These are phyloP conservation scores for Cordyceps cicadae DNA, from an alignment of 2,329 filamentous ascomycete genomes.

Conservation along the genomic window DNA sequence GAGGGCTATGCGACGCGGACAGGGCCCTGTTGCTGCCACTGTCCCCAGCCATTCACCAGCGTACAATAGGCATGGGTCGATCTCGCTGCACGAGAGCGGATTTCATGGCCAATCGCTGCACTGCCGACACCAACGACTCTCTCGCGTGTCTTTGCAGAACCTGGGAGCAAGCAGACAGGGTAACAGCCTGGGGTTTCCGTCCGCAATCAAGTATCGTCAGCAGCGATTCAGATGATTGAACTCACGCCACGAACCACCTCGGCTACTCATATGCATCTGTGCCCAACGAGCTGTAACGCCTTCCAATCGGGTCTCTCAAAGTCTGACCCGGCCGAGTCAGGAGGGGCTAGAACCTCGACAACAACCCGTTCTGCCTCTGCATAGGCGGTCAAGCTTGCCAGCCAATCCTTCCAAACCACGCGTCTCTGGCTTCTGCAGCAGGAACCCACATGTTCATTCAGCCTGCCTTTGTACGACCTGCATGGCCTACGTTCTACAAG, in stretches of 20 bases:
- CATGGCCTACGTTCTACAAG: background rate
- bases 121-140: background rate
- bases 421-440: constrained; percentile 1
- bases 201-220: background rate
- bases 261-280: background rate
- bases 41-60: background rate
- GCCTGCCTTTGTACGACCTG: background rate
- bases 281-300: background rate
- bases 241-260: background rate
- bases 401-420: background rate
- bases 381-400: constrained; percentile 1
- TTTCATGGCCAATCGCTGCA: background rate
- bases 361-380: background rate
- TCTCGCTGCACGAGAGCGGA: background rate
- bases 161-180: background rate
- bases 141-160: background rate
- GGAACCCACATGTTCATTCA: background rate
- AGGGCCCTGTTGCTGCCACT: background rate
- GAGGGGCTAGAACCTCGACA: constrained; percentile 5
- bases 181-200: background rate
- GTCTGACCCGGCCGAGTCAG: background rate
- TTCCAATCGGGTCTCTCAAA: background rate
- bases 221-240: background rate
- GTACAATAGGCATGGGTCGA: background rate
- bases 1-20: background rate